Evolutionary conservation across 257 asterid genomes (phyloP).

Genomic region (Solanum pinnatisectum): DNA sequence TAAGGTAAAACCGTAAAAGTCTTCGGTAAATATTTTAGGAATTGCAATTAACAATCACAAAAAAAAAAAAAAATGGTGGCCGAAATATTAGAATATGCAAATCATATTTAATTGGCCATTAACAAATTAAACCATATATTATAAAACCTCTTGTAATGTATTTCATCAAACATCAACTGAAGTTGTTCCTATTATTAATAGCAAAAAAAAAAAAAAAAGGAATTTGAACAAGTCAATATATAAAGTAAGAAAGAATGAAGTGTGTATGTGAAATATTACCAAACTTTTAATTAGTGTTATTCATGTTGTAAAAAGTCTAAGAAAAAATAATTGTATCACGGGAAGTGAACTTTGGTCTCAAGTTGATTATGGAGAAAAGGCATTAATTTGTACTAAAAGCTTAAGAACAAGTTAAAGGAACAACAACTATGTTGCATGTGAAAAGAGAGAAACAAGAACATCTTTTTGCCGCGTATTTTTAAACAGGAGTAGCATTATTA

Average conservation of each 20-base stretch:
- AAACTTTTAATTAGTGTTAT: background rate
- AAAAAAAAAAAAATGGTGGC: background rate
- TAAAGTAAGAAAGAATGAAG: background rate
- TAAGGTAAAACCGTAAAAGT: background rate
- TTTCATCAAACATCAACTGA: background rate
- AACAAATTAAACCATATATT: background rate
- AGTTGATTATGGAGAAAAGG: background rate
- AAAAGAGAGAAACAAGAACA: background rate
- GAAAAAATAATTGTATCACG: background rate
- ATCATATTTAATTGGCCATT: background rate
- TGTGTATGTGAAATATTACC: background rate
- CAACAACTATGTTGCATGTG: background rate
- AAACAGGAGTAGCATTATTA: background rate
- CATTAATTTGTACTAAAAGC: background rate
- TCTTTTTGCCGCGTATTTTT: background rate
- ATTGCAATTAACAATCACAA: background rate
- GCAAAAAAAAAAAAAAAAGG: background rate
- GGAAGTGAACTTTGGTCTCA: background rate
- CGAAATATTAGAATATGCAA: background rate
- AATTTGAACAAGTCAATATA: background rate
- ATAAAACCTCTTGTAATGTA: background rate
- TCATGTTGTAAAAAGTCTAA: background rate
- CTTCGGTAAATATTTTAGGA: background rate
- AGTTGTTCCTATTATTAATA: background rate
- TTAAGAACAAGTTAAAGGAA: background rate